Evolutionary conservation across 139 green algal species (phyloP).

Genomic region (Astrephomene gubernaculifera): DNA sequence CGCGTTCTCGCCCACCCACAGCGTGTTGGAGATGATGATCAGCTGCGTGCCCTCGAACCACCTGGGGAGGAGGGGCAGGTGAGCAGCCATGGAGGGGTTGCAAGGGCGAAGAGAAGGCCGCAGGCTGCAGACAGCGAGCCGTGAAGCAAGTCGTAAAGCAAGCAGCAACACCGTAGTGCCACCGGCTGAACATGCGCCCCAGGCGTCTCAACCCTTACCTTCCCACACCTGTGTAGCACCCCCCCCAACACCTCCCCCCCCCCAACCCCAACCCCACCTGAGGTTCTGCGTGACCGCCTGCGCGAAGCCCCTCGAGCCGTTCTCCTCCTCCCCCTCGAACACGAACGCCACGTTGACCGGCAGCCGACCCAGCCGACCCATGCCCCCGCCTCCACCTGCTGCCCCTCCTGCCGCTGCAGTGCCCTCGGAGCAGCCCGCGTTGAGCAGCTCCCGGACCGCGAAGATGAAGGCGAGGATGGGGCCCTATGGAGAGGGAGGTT

Average conservation of each 20-base stretch:
- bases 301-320: slow-evolving; percentile 82
- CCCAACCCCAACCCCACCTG: background rate
- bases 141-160: no score
- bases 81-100: no score
- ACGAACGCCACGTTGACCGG: slow-evolving; percentile 94
- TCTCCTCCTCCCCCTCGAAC: slow-evolving; percentile 95
- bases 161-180: no score
- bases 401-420: background rate
- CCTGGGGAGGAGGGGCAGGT: background rate
- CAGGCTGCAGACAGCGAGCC: no score
- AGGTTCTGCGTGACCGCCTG: slow-evolving; percentile 81
- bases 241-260: background rate
- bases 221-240: background rate
- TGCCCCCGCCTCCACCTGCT: background rate
- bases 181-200: no score
- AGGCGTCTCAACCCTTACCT: no score
- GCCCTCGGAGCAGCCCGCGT: no score
- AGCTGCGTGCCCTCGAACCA: slow-evolving; percentile 85
- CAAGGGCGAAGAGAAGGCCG: no score
- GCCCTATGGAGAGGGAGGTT: slow-evolving; percentile 57
- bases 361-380: slow-evolving; percentile 53
- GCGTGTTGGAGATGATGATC: slow-evolving; percentile 92
- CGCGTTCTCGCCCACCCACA: slow-evolving; percentile 91
- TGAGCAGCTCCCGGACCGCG: slow-evolving; percentile 84
- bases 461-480: slow-evolving; percentile 94